Base-by-base conservation (phyloP, 768 basidiomycete genomes). In the Melanogaster broomeanus region DNA sequence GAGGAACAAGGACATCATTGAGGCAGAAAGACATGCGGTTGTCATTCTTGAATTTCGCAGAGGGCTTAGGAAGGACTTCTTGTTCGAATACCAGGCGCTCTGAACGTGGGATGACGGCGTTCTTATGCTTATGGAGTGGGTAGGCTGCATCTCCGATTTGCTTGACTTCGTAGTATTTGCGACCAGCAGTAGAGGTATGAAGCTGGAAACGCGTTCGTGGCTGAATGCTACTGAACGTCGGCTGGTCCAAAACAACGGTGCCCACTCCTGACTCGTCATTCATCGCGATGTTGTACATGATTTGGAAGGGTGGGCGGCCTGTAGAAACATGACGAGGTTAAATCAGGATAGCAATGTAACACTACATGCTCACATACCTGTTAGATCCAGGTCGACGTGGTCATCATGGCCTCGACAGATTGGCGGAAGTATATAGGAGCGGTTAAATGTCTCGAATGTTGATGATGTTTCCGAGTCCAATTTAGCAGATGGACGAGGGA, bases 301-400 rank as follows among this genome's bases (percentile, higher is more conserved):
- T 85, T 65, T 96, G 87, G 80, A 95, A 98, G 0, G 94, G 94
- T n/a, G 92, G 85, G 19, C 85, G 84, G 45, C 94, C 94, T 90
- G 60, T 28, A 12, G 15, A 10, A 28, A 42, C 38, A 42, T 22
- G 13, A 43, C 30, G 25, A 38, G 45, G 21, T 35, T 16, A 35
- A 25, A 42, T 25, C 2, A 33, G n/a, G 12, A 31, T 13, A 13
- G 4, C 4, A 13, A 31, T 31, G 31, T 31, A 39, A 10, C 24
- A 27, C 47, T 3, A 9, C 40, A 25, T 31, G 35, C 38, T 15
- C 18, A 62, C 75, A 31, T 49, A 87, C 92, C 92, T 47, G 78
- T 80, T 41, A 98, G 73, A 18, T 88, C 85, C n/a, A 98, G 75
- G 55, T 93, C 90, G 45, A 93, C 88, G 61, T 92, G 83, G 53